Evolutionary conservation across 1,284 basidiomycete genomes (phyloP).

Genomic region (Leucoagaricus sp.): DNA sequence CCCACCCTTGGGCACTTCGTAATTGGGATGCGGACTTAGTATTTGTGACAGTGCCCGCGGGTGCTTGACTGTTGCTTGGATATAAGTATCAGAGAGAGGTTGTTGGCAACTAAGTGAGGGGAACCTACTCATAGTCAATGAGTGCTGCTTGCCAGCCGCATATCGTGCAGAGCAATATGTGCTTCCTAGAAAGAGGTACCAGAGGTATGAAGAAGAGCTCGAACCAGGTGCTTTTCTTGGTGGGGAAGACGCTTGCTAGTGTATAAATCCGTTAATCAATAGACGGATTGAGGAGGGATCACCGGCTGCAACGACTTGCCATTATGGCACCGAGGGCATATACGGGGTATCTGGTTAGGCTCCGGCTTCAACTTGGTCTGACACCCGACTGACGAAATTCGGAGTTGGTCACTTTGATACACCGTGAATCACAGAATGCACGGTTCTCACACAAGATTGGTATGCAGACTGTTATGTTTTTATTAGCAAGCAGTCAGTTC

Average conservation of each 20-base stretch:
- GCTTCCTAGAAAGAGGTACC: constrained; percentile 43
- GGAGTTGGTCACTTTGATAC: constrained; percentile 4
- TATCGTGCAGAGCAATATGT: constrained; percentile 43
- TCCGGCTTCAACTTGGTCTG: constrained; percentile 42
- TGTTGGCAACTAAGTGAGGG: background rate
- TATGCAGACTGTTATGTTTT: constrained; percentile 29
- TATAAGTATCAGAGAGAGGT: background rate
- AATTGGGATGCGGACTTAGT: background rate
- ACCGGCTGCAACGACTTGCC: constrained; percentile 34
- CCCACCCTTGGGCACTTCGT: constrained; percentile 20
- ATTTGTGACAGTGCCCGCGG: background rate
- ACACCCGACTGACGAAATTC: constrained; percentile 39
- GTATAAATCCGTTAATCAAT: background rate
- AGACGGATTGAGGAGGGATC: background rate
- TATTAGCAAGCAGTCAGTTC: background rate
- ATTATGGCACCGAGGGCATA: constrained; percentile 49
- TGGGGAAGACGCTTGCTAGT: constrained; percentile 38
- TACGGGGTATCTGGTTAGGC: constrained; percentile 32
- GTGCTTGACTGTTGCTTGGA: constrained; percentile 1
- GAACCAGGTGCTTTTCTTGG: constrained; percentile 46
- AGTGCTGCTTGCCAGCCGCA: constrained; percentile 39
- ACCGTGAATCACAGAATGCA: constrained; percentile 15
- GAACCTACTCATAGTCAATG: constrained; percentile 9
- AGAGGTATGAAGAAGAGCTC: constrained; percentile 48
- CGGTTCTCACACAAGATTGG: constrained; percentile 37